These are phyloP conservation scores for Brasilioporus rufonigricans DNA, from an alignment of 768 basidiomycete genomes.

Conservation along the genomic window DNA sequence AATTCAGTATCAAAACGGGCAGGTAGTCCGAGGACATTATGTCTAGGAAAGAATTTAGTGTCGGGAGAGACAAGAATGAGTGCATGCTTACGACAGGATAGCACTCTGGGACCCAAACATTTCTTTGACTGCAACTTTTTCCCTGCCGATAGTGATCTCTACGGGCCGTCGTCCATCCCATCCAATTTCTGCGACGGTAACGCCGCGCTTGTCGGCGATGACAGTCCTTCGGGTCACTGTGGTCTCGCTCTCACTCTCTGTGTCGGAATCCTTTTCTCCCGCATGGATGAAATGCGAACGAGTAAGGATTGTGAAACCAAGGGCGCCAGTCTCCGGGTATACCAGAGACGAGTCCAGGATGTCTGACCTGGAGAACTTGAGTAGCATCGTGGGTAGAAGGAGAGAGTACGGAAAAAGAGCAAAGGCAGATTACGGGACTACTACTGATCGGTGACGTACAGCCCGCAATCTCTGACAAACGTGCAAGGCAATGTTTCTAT, in stretches of 20 bases:
- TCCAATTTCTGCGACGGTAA: slow-evolving; percentile 43
- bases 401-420: neutral
- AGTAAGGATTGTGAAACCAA: slow-evolving; percentile 51
- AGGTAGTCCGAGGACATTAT: slow-evolving; percentile 57
- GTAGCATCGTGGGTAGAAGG: slow-evolving; percentile 40
- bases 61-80: neutral
- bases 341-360: slow-evolving; percentile 56
- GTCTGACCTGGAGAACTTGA: slow-evolving; percentile 57
- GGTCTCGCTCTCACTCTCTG: slow-evolving; percentile 26
- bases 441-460: neutral
- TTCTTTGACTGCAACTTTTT: slow-evolving; percentile 49
- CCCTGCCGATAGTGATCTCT: slow-evolving; percentile 49
- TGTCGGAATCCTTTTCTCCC: slow-evolving; percentile 27
- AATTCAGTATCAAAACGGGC: slow-evolving; percentile 63
- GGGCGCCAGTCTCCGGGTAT: slow-evolving; percentile 49
- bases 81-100: slow-evolving; percentile 48
- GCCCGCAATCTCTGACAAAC: neutral
- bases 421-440: neutral
- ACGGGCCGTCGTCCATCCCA: slow-evolving; percentile 54
- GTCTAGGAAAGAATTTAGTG: slow-evolving; percentile 32
- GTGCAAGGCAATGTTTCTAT: neutral
- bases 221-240: slow-evolving; percentile 39
- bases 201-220: slow-evolving; percentile 43
- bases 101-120: slow-evolving; percentile 57
- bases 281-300: slow-evolving; percentile 31